These are phyloP conservation scores for Glomus cerebriforme DNA, from an alignment of 192 early-diverging fungal species.

Conservation along the genomic window DNA sequence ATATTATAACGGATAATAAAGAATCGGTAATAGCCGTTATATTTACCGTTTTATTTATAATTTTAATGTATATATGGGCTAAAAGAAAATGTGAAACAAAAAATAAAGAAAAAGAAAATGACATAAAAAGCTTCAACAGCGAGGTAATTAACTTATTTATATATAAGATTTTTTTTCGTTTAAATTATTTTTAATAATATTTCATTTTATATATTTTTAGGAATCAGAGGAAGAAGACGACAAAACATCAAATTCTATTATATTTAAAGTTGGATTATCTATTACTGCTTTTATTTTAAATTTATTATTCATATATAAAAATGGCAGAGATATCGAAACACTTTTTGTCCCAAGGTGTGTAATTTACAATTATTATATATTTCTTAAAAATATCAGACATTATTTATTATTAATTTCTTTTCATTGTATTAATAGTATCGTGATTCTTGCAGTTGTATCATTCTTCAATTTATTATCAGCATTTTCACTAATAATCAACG, in stretches of 20 bases:
- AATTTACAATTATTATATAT: neutral
- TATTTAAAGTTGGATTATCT: neutral
- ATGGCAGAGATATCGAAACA: neutral
- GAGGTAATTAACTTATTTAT: neutral
- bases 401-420: neutral
- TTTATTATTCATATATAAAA: neutral
- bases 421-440: neutral
- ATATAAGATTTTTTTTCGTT: neutral
- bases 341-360: neutral
- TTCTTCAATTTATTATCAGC: neutral
- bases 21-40: neutral
- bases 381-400: too few relatives aligned
- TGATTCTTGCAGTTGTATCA: neutral
- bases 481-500: neutral
- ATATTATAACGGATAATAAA: neutral
- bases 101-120: too few relatives aligned
- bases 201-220: neutral
- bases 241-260: neutral
- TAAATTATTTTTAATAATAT: neutral
- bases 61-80: neutral
- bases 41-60: neutral
- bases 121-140: neutral
- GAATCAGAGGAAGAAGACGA: too few relatives aligned
- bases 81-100: neutral
- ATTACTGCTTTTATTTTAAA: neutral